Evolutionary conservation across 139 green algal genomes (phyloP), one percentile per base, ranked within the genome.

Genomic region (Monoraphidium neglectum): DNA sequence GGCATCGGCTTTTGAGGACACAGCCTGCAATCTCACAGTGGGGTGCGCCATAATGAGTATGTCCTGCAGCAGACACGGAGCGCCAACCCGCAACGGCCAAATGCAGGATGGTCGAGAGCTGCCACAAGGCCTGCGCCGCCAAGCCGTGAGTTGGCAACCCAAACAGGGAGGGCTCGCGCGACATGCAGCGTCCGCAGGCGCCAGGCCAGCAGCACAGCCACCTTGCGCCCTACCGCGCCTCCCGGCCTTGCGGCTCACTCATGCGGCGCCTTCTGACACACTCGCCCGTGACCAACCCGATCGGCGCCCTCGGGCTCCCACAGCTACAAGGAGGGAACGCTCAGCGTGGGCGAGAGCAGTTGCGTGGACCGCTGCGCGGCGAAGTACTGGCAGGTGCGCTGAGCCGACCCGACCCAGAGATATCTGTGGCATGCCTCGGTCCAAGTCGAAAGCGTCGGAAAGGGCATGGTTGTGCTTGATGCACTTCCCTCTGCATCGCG

Each of bases 341-440:
- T 99, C 1, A 98, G 92, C 78, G 89, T 99, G 5, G 95, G 95
- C 8, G 95, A 99, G 86, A 98, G 93, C 79, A 94, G 86, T 81
- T 99, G 95, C 80, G 84, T 99, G 4, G 95, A 99, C 77, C 80
- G 95, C 26, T 99, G 95, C 70, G 85, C 90, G 28, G 84, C 91
- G 15, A 99, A 99, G 81, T 99, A 99, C 83, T 99, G 95, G 95
- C 93, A 99, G 91, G 95, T 96, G 70, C 38, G 61, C 5, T 1
- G 23, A 6, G 33, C 37, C 15, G 64, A 30, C 54, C 24, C 64
- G 1, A n/a, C 2, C 16, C 2, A 43, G 24, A 5, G 4, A 43
- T 38, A 30, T 40, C 4, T 43, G 30, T 47, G 15, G n/a, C 30
- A 80, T 76, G 57, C 57, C 56, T 54, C 49, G n/a, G 30, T 8